Percentiles rank a stretch among this genome's conserved stretches.
These are phyloP conservation scores for Candida albicans DNA, from an alignment of 1,139 yeast species.

Conservation along the genomic window DNA sequence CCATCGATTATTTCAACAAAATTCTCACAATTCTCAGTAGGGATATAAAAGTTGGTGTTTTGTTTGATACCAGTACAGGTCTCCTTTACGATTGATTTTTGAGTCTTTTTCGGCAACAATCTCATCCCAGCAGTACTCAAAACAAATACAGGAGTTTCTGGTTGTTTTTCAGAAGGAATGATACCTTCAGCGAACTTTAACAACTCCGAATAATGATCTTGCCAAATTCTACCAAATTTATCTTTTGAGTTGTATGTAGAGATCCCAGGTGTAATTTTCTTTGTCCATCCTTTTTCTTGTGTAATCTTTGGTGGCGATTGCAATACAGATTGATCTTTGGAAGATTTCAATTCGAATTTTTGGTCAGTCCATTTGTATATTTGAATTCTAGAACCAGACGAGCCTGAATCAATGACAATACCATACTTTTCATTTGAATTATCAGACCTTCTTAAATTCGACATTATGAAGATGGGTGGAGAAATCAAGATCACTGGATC, in stretches of 20 bases:
- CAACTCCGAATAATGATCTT: constrained; percentile 55
- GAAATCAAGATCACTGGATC: too few relatives aligned
- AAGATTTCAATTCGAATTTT: constrained; percentile 19
- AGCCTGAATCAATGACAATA: constrained; percentile 77
- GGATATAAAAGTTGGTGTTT: constrained; percentile 50
- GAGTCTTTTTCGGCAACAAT: constrained; percentile 49
- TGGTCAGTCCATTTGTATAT: constrained; percentile 68
- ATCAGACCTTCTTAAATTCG: constrained; percentile 15
- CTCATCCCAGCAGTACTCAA: constrained; percentile 87
- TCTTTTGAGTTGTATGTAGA: constrained; percentile 46
- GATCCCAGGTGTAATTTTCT: constrained; percentile 68
- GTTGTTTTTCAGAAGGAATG: constrained; percentile 54
- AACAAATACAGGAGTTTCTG: constrained; percentile 67
- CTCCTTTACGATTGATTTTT: constrained; percentile 46
- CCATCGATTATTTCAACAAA: constrained; percentile 77
- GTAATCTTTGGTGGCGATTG: constrained; percentile 61
- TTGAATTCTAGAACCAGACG: constrained; percentile 76
- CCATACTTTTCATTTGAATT: constrained; percentile 46
- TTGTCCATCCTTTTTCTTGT: constrained; percentile 61
- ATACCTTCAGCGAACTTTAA: constrained; percentile 58
- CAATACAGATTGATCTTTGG: constrained; percentile 23
- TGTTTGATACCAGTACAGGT: constrained; percentile 51
- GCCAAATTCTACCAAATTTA: constrained; percentile 54
- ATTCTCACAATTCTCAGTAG: constrained; percentile 46
- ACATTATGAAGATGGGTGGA: not conserved